These are phyloP conservation scores for Ophiocordyceps camponoti-saundersi DNA, from an alignment of 2,329 filamentous ascomycete species.

Conservation along the genomic window DNA sequence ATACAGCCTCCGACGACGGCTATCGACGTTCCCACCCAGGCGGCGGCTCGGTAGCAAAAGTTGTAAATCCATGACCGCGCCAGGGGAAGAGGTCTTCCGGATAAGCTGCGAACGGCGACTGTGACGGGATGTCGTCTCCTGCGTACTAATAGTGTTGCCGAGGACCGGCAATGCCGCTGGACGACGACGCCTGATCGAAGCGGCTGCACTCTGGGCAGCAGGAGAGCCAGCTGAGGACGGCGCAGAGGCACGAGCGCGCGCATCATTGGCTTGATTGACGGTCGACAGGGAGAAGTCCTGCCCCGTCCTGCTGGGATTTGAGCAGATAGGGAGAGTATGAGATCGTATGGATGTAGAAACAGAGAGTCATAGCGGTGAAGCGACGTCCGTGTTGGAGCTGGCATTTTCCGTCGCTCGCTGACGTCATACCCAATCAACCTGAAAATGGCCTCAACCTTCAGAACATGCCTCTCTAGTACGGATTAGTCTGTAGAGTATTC, in stretches of 20 bases:
- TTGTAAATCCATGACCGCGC: constrained; percentile 29
- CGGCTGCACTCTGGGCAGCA: not conserved
- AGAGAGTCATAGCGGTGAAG: no score
- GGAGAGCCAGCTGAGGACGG: not conserved
- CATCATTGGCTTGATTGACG: not conserved
- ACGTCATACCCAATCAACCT: not conserved
- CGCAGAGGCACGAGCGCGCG: not conserved
- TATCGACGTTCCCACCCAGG: constrained; percentile 51
- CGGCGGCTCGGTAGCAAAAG: constrained; percentile 51
- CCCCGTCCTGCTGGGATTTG: not conserved
- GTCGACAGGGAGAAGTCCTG: not conserved
- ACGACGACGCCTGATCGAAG: not conserved
- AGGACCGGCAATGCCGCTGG: not conserved
- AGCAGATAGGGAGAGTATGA: not conserved
- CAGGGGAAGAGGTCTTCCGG: constrained; percentile 34
- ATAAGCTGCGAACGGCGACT: constrained; percentile 15
- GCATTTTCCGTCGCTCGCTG: not conserved
- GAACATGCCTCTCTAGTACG: no score
- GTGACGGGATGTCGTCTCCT: not conserved
- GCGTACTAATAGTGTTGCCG: not conserved
- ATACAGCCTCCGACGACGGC: constrained; percentile 52
- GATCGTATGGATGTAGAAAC: no score
- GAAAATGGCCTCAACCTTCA: no score
- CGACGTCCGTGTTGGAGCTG: not conserved
- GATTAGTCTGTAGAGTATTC: no score